Evolutionary conservation across 1,139 yeast genomes (phyloP).

Genomic region (Suhomyces bolitotheri): DNA sequence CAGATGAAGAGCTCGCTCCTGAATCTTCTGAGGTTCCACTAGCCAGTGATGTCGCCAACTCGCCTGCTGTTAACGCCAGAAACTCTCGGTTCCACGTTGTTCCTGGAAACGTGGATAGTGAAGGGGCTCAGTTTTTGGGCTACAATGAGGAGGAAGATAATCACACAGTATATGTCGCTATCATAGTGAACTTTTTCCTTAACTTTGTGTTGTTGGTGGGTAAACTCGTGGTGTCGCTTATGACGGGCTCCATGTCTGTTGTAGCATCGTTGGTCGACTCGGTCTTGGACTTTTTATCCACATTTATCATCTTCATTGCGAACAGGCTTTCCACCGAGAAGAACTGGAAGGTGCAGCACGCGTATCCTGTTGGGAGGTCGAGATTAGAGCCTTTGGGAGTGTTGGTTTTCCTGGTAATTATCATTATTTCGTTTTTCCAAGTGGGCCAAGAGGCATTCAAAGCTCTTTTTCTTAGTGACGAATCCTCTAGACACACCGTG

Average conservation of each 20-base stretch:
- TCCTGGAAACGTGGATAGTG: slow-evolving; percentile 61
- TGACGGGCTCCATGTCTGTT: slow-evolving; percentile 71
- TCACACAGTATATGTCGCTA: slow-evolving; percentile 55
- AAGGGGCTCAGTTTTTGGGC: slow-evolving; percentile 56
- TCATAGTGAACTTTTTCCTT: slow-evolving; percentile 61
- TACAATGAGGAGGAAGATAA: slow-evolving; percentile 45
- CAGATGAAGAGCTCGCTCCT: slow-evolving; percentile 17
- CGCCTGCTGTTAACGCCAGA: slow-evolving; percentile 18
- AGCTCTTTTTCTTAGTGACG: slow-evolving; percentile 30
- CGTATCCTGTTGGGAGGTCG: slow-evolving; percentile 69
- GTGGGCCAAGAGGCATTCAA: slow-evolving; percentile 66
- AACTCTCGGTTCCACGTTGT: slow-evolving; percentile 43
- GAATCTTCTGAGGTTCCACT: background rate
- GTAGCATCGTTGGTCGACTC: slow-evolving; percentile 81
- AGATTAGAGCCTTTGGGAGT: slow-evolving; percentile 80
- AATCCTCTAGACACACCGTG: slow-evolving; percentile 40
- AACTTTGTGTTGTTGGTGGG: slow-evolving; percentile 63
- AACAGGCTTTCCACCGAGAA: slow-evolving; percentile 58
- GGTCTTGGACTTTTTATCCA: slow-evolving; percentile 69
- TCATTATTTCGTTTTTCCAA: slow-evolving; percentile 70
- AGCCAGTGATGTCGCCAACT: slow-evolving; percentile 7
- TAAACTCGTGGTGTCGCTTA: slow-evolving; percentile 58
- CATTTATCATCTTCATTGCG: slow-evolving; percentile 67
- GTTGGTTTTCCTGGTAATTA: slow-evolving; percentile 68
- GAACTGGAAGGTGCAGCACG: slow-evolving; percentile 49